Evolutionary conservation across 805 yeast genomes (phyloP), one percentile per base, ranked within the genome.

Genomic region (Sugiyamaella boreocaroliniensis): DNA sequence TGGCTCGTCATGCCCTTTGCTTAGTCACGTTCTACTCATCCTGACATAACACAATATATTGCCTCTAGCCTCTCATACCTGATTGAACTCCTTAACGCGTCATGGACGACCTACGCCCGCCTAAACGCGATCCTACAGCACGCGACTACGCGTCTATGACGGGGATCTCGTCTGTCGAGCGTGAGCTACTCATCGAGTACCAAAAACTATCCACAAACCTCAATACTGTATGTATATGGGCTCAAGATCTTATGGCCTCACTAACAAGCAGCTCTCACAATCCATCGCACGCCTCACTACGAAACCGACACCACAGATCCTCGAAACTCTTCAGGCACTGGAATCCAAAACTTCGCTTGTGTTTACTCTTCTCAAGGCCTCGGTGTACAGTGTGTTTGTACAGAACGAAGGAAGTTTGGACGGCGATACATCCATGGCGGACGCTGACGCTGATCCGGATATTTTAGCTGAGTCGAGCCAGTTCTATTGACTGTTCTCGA

Each of bases 271-370:
- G 61, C 52, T 60, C 8, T 55, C 61, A 1, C 51, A 52, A 40
- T 49, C 53, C 10, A 56, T 61, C 7, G 15, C 50, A 2, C 46
- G 48, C 20, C 56, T 61, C 11, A 46, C 58, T 1, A 34, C 52
- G 6, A 50, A 34, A 1, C 64, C 62, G 4, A 54, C 62, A 22
- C 63, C 67, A 14, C 72, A 73, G 47, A 66, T 77, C 18, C 58
- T 76, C 20, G 80, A 77, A 37, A 78, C 79, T 55, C 65, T 84
- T 58, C 72, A 88, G 29, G 77, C 73, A 20, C 73, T 85, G 49
- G 90, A 85, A 59, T 73, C 79, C 55, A 83, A 83, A 57, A 72
- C 81, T 11, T 83, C 84, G 0, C 66, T 83, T 49, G 84, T 85
- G 3, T 81, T 81, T 48, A 83, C 89, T 0, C 65, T 82, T 43